Base-by-base conservation (phyloP, 1,284 basidiomycete species). In the Papiliotrema terrestris region DNA sequence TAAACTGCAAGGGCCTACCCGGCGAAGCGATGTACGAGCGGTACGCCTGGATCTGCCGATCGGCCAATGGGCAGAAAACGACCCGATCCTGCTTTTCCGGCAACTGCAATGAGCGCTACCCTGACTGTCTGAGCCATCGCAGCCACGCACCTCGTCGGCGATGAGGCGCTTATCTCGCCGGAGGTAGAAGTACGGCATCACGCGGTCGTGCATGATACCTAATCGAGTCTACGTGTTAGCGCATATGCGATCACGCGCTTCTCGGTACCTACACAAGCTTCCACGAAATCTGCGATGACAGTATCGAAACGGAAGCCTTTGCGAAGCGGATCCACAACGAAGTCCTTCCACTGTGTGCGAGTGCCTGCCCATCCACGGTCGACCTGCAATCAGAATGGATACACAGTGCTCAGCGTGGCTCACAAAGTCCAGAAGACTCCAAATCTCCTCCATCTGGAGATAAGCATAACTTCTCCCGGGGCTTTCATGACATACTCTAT, bases 21-120 rank as follows among this genome's bases (percentile, higher is more conserved):
- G 68, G 65, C 0, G 71, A 74, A 13, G 61, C 63, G n/a, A 79
- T 68, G 26, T 80, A 64, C 2, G 67, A 59, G 25, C 65, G 61
- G 63, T 81, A 81, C 0, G 76, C 78, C 2, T 58, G 44, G 8
- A 73, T 67, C 59, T 81, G 80, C 0, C 70, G 63, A 0, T 51
- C 39, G 0, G 76, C 78, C 20, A 81, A 62, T 1, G 79, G 79
- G 47, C 80, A 81, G 37, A 81, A 78, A 5, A 80, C 75, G 14
- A 80, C 71, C 55, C 78, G 60, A 59, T 81, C 80, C 8, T 68
- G 71, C 67, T 81, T 81, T 47, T 59, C 63, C 0, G 80, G 80
- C 2, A 81, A 69, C 71, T 80, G 58, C 1, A 2, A 11, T 48
- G 4, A 20, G 42, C 42, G 48, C 1, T 45, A 13, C 15, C 3